phyloP scores from a whole-genome alignment of 306 rosid species.

The Crotalaria pallida region DNA sequence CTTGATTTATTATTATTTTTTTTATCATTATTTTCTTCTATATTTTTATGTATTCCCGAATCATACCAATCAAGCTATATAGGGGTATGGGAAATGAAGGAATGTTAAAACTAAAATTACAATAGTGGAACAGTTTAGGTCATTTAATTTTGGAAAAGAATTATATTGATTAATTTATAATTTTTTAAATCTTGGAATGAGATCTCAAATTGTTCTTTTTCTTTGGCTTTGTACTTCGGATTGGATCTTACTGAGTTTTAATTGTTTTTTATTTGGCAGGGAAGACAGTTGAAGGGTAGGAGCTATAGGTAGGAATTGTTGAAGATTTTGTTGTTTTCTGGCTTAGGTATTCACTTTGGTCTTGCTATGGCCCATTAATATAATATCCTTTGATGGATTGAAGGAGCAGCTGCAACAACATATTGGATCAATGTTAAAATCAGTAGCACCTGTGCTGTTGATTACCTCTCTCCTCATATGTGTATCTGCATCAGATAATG shows the following conservation, averaged over 20 bases:
- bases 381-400: constrained; percentile 62
- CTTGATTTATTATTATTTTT: constrained; percentile 23
- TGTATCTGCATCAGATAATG: constrained; percentile 57
- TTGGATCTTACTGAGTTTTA: constrained; percentile 30
- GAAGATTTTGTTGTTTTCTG: constrained; percentile 14
- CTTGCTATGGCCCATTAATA: constrained; percentile 26
- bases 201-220: constrained; percentile 27
- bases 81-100: constrained; percentile 8
- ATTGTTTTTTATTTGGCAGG: constrained; percentile 43
- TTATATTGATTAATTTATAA: background rate
- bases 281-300: constrained; percentile 33
- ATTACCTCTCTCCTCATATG: constrained; percentile 44
- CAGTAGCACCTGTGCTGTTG: constrained; percentile 70
- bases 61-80: background rate
- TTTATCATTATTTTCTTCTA: constrained; percentile 1
- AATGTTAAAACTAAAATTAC: constrained; percentile 17
- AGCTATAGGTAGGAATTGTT: constrained; percentile 29
- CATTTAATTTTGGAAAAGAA: constrained; percentile 7
- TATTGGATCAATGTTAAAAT: constrained; percentile 81
- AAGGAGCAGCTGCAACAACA: constrained; percentile 32
- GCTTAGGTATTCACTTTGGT: constrained; percentile 7
- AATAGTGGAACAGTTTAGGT: constrained; percentile 15
- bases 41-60: background rate
- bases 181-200: background rate
- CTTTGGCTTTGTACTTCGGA: constrained; percentile 8